A percentile compares a stretch with the other conserved stretches of the same genome.
Conservation (phyloP, 2,329 filamentous ascomycete species). For the Sclerotinia borealis region DNA sequence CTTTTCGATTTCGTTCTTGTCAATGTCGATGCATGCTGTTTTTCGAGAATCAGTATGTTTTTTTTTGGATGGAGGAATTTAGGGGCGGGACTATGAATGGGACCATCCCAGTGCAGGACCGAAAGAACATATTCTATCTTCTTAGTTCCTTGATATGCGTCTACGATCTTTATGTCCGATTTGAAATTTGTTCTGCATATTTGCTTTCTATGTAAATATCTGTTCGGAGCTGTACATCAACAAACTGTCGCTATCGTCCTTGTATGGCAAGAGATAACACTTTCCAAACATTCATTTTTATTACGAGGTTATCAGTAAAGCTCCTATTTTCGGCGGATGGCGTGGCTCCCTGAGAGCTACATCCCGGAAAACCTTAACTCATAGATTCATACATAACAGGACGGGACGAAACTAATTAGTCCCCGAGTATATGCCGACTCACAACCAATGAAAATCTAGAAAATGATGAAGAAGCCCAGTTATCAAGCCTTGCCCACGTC, state of each 20-base stretch:
- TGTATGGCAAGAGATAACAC: not conserved
- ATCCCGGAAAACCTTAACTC: not conserved
- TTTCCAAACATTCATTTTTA: not conserved
- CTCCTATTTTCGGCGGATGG: not conserved
- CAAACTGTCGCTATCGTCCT: not conserved
- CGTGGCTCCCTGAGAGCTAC: not conserved
- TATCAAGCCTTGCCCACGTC: not conserved
- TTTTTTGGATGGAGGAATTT: slow-evolving; percentile 1
- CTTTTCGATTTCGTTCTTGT: slow-evolving; percentile 16
- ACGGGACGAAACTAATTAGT: not conserved
- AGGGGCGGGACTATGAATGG: not conserved
- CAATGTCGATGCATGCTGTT: slow-evolving; percentile 16
- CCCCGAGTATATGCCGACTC: not conserved
- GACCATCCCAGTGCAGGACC: not conserved
- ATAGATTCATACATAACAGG: too few species aligned
- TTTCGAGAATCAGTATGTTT: slow-evolving; percentile 17
- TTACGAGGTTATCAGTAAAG: not conserved
- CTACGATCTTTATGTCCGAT: not conserved
- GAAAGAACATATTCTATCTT: not conserved
- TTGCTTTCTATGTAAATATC: not conserved
- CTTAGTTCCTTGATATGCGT: not conserved
- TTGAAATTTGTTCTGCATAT: not conserved
- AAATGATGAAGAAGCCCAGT: not conserved
- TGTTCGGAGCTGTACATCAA: not conserved
- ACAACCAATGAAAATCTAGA: not conserved